Base-by-base conservation (phyloP, 768 basidiomycete genomes). In the Ramaria rubella region DNA sequence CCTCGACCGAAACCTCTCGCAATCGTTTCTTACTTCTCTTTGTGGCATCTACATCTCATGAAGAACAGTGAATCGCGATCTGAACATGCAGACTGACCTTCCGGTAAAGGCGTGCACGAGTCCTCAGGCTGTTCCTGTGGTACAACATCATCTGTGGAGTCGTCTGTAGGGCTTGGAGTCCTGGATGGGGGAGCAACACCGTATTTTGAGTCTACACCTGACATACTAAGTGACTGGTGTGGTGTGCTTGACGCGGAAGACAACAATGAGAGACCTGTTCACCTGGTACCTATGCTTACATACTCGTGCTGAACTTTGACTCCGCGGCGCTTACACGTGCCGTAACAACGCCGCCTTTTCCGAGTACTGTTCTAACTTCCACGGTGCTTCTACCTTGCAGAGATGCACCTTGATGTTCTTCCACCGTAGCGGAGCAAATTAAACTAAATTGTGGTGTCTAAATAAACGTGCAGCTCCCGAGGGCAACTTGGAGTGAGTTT, bases 21-120 rank as follows among this genome's bases (percentile, higher is more conserved):
- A 56, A 33, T 8, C 55, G 55, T 29, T 56, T 56, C 31, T 56
- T 56, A 33, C 52, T 54, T 29, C 26, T 54, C n/a, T 56, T 45
- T 30, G 14, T 52, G 34, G 3, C 14, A 23, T 36, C 50, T 40
- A 52, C 1, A 42, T n/a, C 12, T 31, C 27, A 44, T 40, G 43
- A 54, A 44, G 21, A 19, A 54, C 8, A 26, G 15, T 5, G 15
- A 15, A 30, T 40, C 27, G 19, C 23, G 11, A 42, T 15, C 8
- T n/a, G 34, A 42, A 21, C 21, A 42, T 7, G 23, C 11, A 12
- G 14, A 54, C 43, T 54, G 26, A 54, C 52, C 52, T 54, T 54
- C 52, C 17, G 52, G 52, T 24, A 54, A 44, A 44, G 52, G 52
- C 5, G 52, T 40, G 31, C 36, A 54, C 36, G 52, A 29, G 43